Evolutionary conservation across 306 rosid genomes (phyloP).

Genomic region (Echinosophora koreensis): DNA sequence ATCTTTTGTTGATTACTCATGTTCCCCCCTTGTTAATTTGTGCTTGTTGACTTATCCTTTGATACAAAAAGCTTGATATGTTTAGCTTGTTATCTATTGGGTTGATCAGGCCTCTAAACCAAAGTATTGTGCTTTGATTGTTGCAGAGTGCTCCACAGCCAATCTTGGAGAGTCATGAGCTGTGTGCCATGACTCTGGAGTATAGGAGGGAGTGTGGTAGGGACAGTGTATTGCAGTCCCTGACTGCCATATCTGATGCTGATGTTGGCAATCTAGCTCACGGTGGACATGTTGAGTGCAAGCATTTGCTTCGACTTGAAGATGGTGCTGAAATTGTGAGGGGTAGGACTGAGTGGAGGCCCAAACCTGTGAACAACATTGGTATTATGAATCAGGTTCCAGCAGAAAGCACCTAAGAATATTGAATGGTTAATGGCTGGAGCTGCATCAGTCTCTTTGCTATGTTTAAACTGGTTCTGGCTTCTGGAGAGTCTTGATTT

Average conservation of each 20-base stretch:
- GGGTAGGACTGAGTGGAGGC: slow-evolving; percentile 93
- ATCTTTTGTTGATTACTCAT: slow-evolving; percentile 20
- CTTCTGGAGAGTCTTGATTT: slow-evolving; percentile 60
- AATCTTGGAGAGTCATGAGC: slow-evolving; percentile 95
- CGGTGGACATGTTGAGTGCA: slow-evolving; percentile 73
- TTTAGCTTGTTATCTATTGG: slow-evolving; percentile 15
- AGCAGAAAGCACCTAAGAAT: slow-evolving; percentile 60
- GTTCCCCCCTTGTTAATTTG: neutral
- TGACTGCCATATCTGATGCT: slow-evolving; percentile 71
- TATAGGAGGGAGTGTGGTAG: slow-evolving; percentile 98
- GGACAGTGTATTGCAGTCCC: slow-evolving; percentile 94
- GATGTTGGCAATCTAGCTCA: slow-evolving; percentile 64
- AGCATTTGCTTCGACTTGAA: slow-evolving; percentile 93
- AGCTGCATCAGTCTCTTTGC: slow-evolving; percentile 41
- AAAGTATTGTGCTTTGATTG: slow-evolving; percentile 34
- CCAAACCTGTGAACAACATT: slow-evolving; percentile 66
- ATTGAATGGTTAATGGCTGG: slow-evolving; percentile 50
- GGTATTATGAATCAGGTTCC: slow-evolving; percentile 61
- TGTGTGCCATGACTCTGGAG: slow-evolving; percentile 79
- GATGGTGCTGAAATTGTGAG: slow-evolving; percentile 88
- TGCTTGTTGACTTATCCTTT: slow-evolving; percentile 24
- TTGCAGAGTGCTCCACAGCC: slow-evolving; percentile 94
- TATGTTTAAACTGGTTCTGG: slow-evolving; percentile 42
- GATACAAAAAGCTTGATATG: neutral
- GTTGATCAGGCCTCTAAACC: slow-evolving; percentile 14